Conservation (phyloP, 306 rosid genomes). For the Corylus heterophylla region DNA sequence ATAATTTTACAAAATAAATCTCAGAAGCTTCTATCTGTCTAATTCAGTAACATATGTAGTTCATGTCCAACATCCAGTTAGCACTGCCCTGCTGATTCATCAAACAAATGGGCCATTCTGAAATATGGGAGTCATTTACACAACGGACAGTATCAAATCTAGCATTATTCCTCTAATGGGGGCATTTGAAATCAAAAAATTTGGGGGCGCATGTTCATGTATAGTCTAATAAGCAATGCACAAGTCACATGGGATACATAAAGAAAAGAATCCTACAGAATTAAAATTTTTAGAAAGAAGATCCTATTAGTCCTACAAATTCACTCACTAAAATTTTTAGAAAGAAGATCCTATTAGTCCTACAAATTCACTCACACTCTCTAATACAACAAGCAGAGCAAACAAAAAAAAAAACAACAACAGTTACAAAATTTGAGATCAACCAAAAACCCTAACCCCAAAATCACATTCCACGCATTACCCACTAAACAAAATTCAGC, state of each 20-base stretch:
- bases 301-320: background rate
- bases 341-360: background rate
- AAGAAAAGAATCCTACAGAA: background rate
- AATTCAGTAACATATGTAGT: background rate
- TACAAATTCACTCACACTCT: background rate
- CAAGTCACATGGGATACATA: background rate
- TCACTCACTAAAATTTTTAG: background rate
- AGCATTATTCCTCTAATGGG: background rate
- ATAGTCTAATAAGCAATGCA: background rate
- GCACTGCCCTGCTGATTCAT: too few species aligned
- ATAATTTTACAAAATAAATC: background rate
- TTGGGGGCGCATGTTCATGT: background rate
- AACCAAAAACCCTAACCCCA: slow-evolving; percentile 23
- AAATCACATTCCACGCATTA: slow-evolving; percentile 1
- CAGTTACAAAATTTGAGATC: slow-evolving; percentile 3
- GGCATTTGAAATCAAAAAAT: background rate
- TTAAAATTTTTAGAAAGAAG: background rate
- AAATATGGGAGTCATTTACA: background rate
- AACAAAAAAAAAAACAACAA: background rate
- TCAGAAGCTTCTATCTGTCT: background rate
- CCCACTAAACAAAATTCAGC: background rate
- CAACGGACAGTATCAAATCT: background rate
- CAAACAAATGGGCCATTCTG: background rate
- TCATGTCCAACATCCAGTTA: background rate
- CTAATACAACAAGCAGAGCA: background rate